These are phyloP conservation scores for Physcomitrellopsis africana DNA, from an alignment of 225 moss, liverwort and hornwort species.

Conservation along the genomic window DNA sequence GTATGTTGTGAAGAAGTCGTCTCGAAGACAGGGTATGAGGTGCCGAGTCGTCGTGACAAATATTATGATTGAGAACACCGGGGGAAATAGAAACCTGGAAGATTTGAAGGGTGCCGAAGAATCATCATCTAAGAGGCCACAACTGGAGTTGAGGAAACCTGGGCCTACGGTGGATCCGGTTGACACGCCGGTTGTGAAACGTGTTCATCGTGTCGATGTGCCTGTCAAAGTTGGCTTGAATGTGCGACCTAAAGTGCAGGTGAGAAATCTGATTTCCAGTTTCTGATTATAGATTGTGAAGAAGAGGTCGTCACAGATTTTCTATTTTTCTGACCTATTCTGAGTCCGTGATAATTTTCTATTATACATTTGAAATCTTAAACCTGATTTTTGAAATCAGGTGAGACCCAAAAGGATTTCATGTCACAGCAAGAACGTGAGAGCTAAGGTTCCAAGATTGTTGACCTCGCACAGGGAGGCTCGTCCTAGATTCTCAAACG, in stretches of 20 bases:
- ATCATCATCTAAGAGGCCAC: slow-evolving; percentile 28
- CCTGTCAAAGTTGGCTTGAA: slow-evolving; percentile 38
- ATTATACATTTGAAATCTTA: neutral
- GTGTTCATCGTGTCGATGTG: slow-evolving; percentile 34
- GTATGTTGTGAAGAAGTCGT: slow-evolving; percentile 34
- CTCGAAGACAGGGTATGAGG: slow-evolving; percentile 26
- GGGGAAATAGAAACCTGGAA: slow-evolving; percentile 21
- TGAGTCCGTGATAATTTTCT: neutral
- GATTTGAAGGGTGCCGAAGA: slow-evolving; percentile 1
- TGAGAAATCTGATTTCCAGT: slow-evolving; percentile 5
- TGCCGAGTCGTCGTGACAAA: slow-evolving; percentile 36
- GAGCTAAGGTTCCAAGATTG: slow-evolving; percentile 42
- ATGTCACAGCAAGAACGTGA: slow-evolving; percentile 21
- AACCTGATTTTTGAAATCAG: slow-evolving; percentile 31
- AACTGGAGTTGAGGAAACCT: slow-evolving; percentile 54
- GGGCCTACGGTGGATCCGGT: slow-evolving; percentile 32
- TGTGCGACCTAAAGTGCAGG: slow-evolving; percentile 54
- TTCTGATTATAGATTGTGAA: neutral
- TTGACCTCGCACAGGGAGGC: slow-evolving; percentile 40
- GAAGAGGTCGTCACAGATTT: neutral
- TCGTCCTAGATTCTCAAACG: slow-evolving; percentile 50
- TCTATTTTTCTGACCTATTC: neutral
- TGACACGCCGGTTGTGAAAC: slow-evolving; percentile 22
- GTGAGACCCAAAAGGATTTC: slow-evolving; percentile 43
- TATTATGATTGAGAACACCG: slow-evolving; percentile 23